Evolutionary conservation across 768 basidiomycete species (phyloP), one percentile per base, ranked within the genome.

Genomic region (Termitomyces sp.): DNA sequence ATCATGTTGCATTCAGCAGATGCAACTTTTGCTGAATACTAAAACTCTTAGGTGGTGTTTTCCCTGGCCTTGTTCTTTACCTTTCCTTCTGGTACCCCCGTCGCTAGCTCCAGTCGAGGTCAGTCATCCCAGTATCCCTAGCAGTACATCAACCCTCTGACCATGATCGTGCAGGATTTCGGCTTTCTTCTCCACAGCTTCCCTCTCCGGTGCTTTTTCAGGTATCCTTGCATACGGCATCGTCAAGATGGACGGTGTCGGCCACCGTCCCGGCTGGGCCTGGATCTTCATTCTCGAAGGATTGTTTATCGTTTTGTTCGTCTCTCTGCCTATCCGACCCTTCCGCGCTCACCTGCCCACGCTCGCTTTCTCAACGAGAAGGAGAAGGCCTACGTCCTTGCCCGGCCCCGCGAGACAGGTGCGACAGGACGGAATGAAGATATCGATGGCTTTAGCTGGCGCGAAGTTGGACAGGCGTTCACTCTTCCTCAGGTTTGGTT

Each of bases 261-360:
- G 77, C 0, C 69, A 76, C 2, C 76, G 76, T 40, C 74, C 77
- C 3, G 86, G 84, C 3, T 89, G 86, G 86, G 73, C 79, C 14
- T 89, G 83, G 86, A 79, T 87, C 49, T 85, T 85, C 65, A 81
- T 85, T 54, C 70, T 85, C 35, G 81, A 89, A 67, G 88, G 88
- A 3, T 68, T 79, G 2, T 82, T 89, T 67, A 88, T 86, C 0
- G 70, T 82, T 55, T 48, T 79, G 3, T 81, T 85, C 59, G 86
- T 4, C 37, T 80, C 5, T 27, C 67, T 3, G 73, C 80, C 0
- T 85, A 76, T 71, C 71, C 76, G 60, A 54, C 85, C 40, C 70
- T 83, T 45, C 78, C 84, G 16, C 62, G 66, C 42, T 72, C 76
- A 0, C 78, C 81, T 3, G 64, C 63, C 7, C 67, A 70, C n/a